Evolutionary conservation across 257 asterid genomes (phyloP).

Genomic region (Orobanche coerulescens): DNA sequence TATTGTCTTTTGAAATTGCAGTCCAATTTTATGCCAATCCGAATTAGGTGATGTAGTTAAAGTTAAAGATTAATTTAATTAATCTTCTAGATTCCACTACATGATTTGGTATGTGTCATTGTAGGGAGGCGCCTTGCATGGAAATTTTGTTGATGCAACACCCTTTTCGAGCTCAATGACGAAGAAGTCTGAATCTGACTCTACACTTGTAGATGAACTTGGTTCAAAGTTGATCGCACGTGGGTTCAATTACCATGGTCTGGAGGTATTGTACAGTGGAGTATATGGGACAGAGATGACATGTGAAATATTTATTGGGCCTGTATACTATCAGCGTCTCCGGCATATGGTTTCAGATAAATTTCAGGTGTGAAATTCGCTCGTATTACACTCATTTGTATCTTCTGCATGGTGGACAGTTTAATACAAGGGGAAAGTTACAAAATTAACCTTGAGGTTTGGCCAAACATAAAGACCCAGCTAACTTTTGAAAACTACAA

Average conservation of each 20-base stretch:
- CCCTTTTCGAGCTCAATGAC: conserved; percentile 61
- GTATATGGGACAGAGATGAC: conserved; percentile 82
- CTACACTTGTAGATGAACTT: conserved; percentile 73
- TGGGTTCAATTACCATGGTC: conserved; percentile 88
- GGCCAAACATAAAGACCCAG: no score
- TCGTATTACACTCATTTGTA: neutral
- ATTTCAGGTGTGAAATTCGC: conserved; percentile 55
- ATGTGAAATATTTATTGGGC: conserved; percentile 91
- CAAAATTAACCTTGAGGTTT: no score
- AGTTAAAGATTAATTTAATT: neutral
- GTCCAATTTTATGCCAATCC: neutral
- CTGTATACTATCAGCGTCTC: conserved; percentile 94
- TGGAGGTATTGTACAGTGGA: conserved; percentile 86
- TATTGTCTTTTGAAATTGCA: neutral
- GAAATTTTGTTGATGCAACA: conserved; percentile 83
- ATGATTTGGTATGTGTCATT: conserved; percentile 18
- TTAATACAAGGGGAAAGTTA: no score
- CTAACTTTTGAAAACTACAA: no score
- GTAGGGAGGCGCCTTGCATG: conserved; percentile 86
- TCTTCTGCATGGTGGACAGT: neutral
- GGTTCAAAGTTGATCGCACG: conserved; percentile 55
- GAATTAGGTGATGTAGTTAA: neutral
- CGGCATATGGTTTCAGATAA: conserved; percentile 99
- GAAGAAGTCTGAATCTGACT: conserved; percentile 37
- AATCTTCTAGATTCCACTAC: neutral